A percentile compares a stretch with the other conserved stretches of the same genome.
Evolutionary conservation across 257 asterid genomes (phyloP).

Genomic region (Petunia secreta): DNA sequence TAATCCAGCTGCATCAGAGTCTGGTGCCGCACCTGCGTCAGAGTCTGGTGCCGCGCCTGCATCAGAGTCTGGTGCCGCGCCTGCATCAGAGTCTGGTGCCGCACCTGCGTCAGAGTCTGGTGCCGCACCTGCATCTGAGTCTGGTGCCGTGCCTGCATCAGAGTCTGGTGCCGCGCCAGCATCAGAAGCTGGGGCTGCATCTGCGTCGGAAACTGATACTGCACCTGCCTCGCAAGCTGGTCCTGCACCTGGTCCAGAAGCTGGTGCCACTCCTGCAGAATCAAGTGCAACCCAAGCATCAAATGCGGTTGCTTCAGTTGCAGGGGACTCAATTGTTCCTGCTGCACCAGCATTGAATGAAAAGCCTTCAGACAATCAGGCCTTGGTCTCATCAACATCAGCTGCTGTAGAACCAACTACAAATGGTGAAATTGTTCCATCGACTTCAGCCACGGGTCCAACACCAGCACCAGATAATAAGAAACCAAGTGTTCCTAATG

Average conservation of each 20-base stretch:
- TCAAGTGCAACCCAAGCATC: conserved; percentile 41
- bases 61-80: conserved; percentile 32
- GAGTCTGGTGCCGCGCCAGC: conserved; percentile 31
- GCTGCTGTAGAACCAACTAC: conserved; percentile 42
- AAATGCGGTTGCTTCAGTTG: conserved; percentile 29
- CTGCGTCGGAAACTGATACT: conserved; percentile 35
- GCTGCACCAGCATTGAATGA: conserved; percentile 33
- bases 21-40: conserved; percentile 34
- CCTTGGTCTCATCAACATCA: conserved; percentile 36
- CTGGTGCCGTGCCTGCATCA: too few relatives aligned
- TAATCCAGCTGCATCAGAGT: conserved; percentile 29
- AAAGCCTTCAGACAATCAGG: conserved; percentile 46
- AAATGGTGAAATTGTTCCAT: conserved; percentile 41
- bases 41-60: conserved; percentile 43
- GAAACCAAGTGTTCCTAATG: conserved; percentile 48
- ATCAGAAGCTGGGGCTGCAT: conserved; percentile 38
- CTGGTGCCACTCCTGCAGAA: conserved; percentile 34
- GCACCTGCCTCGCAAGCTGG: conserved; percentile 28
- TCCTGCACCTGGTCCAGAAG: conserved; percentile 27
- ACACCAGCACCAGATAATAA: conserved; percentile 39
- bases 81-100: conserved; percentile 42
- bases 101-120: too few relatives aligned
- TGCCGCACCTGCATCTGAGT: too few relatives aligned
- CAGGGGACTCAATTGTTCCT: conserved; percentile 40
- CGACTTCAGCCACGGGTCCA: conserved; percentile 30